phyloP scores from a whole-genome alignment of 2,329 filamentous ascomycete species.

The Chrysoporthe cubensis region DNA sequence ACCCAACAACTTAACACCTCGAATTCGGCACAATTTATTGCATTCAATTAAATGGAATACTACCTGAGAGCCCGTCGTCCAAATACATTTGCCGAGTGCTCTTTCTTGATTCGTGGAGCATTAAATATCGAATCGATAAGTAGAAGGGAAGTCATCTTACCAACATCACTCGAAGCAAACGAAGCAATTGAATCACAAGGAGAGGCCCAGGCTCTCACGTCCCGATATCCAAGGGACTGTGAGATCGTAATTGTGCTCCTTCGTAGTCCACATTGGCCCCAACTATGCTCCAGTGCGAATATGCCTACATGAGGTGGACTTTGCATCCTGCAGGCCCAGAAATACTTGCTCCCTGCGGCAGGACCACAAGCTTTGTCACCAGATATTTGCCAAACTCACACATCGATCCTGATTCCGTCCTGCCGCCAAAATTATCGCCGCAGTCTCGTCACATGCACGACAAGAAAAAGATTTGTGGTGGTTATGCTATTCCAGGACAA shows the following conservation, averaged over 20 bases:
- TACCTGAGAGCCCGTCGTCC: too few relatives aligned
- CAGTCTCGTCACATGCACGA: not conserved
- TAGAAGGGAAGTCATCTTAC: not conserved
- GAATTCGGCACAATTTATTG: not conserved
- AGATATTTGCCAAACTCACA: not conserved
- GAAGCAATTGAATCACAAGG: not conserved
- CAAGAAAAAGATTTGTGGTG: not conserved
- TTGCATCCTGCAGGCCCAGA: not conserved
- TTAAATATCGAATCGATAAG: not conserved
- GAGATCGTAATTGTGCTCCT: not conserved
- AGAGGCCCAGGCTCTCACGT: not conserved
- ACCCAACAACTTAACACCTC: not conserved
- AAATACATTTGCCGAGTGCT: not conserved
- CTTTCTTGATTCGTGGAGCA: not conserved
- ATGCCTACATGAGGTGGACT: not conserved
- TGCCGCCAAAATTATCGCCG: not conserved
- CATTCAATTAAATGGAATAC: not conserved
- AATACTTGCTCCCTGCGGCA: not conserved
- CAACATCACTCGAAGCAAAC: not conserved
- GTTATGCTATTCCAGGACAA: conserved; percentile 6
- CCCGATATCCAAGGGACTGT: not conserved
- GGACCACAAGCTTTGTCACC: not conserved
- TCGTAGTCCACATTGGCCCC: not conserved
- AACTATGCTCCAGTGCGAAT: not conserved
- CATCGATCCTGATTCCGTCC: not conserved